Base-by-base conservation (phyloP, 495 filamentous ascomycete species). In the Annulohypoxylon moriforme region DNA sequence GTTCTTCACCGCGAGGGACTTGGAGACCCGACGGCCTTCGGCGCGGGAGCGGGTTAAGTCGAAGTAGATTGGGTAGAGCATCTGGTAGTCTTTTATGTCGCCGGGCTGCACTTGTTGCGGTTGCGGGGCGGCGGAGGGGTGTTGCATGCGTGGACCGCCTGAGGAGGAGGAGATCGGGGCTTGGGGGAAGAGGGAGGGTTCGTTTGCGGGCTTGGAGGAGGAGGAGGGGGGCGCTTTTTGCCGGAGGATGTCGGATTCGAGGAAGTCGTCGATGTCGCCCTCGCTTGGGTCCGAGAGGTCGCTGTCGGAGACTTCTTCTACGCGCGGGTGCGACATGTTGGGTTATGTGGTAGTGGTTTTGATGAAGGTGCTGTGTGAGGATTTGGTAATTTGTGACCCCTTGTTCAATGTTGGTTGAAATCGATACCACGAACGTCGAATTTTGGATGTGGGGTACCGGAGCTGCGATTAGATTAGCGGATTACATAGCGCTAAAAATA, bases 51-150 rank as follows among this genome's bases (percentile, higher is more conserved):
- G 91, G 4, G 82, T 83, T 62, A 83, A 84, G 81, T 98, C 95
- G 79, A 98, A 99, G 84, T 99, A 98, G 62, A 98, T 68, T 0
- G 96, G 95, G 83, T 98, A 99, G 22, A 99, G 86, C 81, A 93
- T 96, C 80, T 95, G 92, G 81, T 90, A 94, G 71, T 89, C 83
- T 47, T 85, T 77, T 57, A 86, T 82, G 73, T 89, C 83, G 64
- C 75, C 78, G 33, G 79, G 79, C 70, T 77, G 82, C 4, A 69
- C 74, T 68, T 80, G 81, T 40, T 73, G 75, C 53, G 76, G 78
- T 71, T 74, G 74, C 25, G 68, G 68, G 22, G 75, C 42, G 33
- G 74, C 33, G 53, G 72, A 72, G 36, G 77, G 76, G 61, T 75
- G 75, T 4, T 44, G 60, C 29, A 72, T 47, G 34, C 4, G 42